Conservation (phyloP, 495 filamentous ascomycete species). For the Penicillium canariense region DNA sequence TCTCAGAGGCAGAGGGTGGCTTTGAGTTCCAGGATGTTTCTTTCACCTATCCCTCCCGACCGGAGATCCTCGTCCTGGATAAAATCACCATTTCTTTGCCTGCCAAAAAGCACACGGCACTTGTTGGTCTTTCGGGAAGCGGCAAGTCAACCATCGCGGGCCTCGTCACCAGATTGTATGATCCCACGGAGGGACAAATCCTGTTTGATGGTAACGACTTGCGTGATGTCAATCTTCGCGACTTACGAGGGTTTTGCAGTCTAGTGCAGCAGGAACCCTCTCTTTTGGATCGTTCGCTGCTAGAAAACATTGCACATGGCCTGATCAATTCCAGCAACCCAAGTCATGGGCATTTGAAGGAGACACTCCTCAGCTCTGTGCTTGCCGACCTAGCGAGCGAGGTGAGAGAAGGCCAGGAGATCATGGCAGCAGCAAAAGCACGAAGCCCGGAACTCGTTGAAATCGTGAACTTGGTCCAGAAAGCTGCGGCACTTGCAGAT, state of each 20-base stretch:
- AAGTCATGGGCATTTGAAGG: conserved; percentile 39
- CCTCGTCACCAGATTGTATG: conserved; percentile 53
- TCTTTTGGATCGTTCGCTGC: conserved; percentile 61
- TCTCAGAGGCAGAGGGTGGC: conserved; percentile 36
- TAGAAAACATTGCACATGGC: conserved; percentile 68
- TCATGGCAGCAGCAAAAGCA: conserved; percentile 31
- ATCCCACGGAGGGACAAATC: conserved; percentile 45
- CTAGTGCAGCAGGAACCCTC: conserved; percentile 68
- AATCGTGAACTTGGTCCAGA: conserved; percentile 37
- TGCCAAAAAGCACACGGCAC: conserved; percentile 58
- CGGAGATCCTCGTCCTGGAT: conserved; percentile 52
- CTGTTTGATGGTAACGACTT: conserved; percentile 54
- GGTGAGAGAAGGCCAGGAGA: conserved; percentile 35
- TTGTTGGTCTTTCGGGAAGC: conserved; percentile 67
- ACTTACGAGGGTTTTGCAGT: conserved; percentile 55
- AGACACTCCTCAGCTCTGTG: conserved; percentile 25
- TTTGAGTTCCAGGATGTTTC: conserved; percentile 55
- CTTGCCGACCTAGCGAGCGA: conserved; percentile 33
- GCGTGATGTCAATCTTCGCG: conserved; percentile 53
- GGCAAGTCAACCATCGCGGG: conserved; percentile 70
- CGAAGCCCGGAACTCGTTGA: conserved; percentile 32
- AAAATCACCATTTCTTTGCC: conserved; percentile 53
- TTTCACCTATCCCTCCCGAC: conserved; percentile 62
- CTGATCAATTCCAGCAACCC: conserved; percentile 56
- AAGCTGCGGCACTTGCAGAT: conserved; percentile 44